Evolutionary conservation across 805 yeast species (phyloP).

Genomic region (Barnettozyma wickerhamii): DNA sequence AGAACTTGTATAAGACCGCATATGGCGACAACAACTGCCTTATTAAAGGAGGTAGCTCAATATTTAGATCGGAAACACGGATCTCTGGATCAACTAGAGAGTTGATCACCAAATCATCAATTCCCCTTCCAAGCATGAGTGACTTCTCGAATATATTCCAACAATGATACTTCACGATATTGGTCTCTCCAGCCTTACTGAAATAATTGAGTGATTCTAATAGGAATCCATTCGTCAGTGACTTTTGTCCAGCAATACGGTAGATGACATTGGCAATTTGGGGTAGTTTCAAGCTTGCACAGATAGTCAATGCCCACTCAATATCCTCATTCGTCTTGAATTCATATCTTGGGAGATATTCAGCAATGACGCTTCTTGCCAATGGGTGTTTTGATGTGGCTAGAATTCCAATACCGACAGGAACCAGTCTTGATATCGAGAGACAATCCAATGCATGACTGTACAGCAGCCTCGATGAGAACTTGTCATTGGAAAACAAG

Average conservation of each 20-base stretch:
- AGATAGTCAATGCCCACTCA: conserved; percentile 72
- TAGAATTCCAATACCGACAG: conserved; percentile 67
- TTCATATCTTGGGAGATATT: conserved; percentile 55
- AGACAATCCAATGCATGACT: conserved; percentile 53
- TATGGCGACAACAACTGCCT: conserved; percentile 71
- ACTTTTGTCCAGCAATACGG: conserved; percentile 27
- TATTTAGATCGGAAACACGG: conserved; percentile 21
- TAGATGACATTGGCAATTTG: conserved; percentile 53
- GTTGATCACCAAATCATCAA: conserved; percentile 54
- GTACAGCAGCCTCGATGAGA: conserved; percentile 54
- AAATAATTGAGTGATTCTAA: conserved; percentile 63
- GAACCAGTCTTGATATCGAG: conserved; percentile 48
- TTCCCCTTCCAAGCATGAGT: conserved; percentile 45
- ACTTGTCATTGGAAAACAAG: conserved; percentile 29
- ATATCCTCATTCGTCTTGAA: conserved; percentile 68
- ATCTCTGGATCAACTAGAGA: conserved; percentile 39
- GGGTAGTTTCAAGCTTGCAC: conserved; percentile 63
- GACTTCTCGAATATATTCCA: conserved; percentile 64
- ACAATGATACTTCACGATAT: conserved; percentile 43
- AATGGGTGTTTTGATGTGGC: conserved; percentile 41
- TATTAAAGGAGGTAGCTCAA: conserved; percentile 48
- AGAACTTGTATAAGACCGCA: conserved; percentile 54
- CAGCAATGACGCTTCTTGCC: conserved; percentile 44
- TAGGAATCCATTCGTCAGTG: conserved; percentile 25
- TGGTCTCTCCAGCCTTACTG: conserved; percentile 57